These are phyloP conservation scores for Globisporangium nagaii DNA, from an alignment of 352 stramenopile genomes.

Conservation along the genomic window DNA sequence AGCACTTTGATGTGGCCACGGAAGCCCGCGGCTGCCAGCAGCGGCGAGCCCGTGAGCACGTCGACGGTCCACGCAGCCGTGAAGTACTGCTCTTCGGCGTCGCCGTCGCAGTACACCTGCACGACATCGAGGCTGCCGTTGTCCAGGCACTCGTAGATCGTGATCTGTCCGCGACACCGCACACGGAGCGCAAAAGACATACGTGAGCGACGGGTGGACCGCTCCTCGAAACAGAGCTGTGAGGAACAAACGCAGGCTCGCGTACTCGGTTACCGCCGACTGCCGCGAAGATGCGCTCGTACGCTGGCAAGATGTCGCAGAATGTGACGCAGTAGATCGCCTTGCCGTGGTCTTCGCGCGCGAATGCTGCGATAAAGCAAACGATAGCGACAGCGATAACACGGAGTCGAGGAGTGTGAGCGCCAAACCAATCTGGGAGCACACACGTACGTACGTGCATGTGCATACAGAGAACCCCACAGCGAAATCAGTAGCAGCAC, in stretches of 20 bases:
- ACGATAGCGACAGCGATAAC: neutral
- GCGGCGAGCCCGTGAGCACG: conserved; percentile 55
- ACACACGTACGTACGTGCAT: too few relatives aligned
- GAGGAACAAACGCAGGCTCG: too few relatives aligned
- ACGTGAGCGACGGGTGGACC: too few relatives aligned
- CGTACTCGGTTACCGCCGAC: conserved; percentile 65
- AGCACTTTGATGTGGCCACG: conserved; percentile 84
- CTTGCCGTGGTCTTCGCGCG: conserved; percentile 66
- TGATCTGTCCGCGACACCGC: conserved; percentile 31
- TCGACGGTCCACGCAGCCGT: conserved; percentile 73
- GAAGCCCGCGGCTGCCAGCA: conserved; percentile 66
- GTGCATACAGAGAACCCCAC: too few relatives aligned
- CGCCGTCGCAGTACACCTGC: conserved; percentile 75
- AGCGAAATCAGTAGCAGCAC: too few relatives aligned
- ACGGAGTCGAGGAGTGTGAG: neutral
- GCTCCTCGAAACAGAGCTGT: too few relatives aligned
- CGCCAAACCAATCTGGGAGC: too few relatives aligned
- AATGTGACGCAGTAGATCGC: conserved; percentile 76
- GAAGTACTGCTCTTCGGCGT: conserved; percentile 78
- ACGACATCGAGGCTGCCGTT: conserved; percentile 71
- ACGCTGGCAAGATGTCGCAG: conserved; percentile 58
- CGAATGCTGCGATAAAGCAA: conserved; percentile 35
- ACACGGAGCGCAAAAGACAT: neutral
- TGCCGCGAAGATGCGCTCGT: conserved; percentile 68
- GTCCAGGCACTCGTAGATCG: conserved; percentile 72